Base-by-base conservation (phyloP, 1,139 yeast species). In the Kluyveromyces sp. region DNA sequence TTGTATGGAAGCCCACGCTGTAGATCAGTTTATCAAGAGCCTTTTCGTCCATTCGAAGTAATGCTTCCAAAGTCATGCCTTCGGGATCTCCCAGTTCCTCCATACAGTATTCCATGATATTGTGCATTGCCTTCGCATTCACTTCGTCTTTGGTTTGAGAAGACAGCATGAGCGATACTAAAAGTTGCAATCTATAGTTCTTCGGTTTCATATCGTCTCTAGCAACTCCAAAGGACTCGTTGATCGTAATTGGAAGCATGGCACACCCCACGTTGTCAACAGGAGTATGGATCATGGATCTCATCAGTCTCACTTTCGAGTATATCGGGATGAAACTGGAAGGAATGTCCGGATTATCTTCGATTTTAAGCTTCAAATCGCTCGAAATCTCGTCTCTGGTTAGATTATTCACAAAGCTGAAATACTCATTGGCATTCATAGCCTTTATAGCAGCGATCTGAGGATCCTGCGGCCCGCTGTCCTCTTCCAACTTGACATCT, bases 121-220 rank as follows among this genome's bases (percentile, higher is more conserved):
- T 71, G 28, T 64, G 64, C 81, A 89, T 82, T 1, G 94, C 95
- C 36, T 71, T 73, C 42, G 73, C 84, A 51, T 85, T 89, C 30
- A 81, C 78, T 58, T 86, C 95, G 61, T 92, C 98, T 57, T 84
- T 87, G 1, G 97, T 92, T 56, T 89, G 97, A 0, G 96, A 77
- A 12, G 95, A 85, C 29, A 92, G 74, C 92, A 89, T 85, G 43
- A 89, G 70, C 3, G 95, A 80, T 0, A 87, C 70, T 36, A 89
- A 67, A 32, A 86, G 68, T 61, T 88, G 96, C 58, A 81, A 83
- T 40, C 96, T 68, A 55, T 73, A 80, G 20, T 66, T 58, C 50
- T 63, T 53, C 0, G 80, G 78, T 26, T 73, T 60, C 47, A 67
- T 46, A 51, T 56, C 45, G 1, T 46, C 41, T 18, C 49, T 55